These are phyloP conservation scores for Paramecium biaurelia DNA, from an alignment of 73 alveolate species.

Conservation along the genomic window DNA sequence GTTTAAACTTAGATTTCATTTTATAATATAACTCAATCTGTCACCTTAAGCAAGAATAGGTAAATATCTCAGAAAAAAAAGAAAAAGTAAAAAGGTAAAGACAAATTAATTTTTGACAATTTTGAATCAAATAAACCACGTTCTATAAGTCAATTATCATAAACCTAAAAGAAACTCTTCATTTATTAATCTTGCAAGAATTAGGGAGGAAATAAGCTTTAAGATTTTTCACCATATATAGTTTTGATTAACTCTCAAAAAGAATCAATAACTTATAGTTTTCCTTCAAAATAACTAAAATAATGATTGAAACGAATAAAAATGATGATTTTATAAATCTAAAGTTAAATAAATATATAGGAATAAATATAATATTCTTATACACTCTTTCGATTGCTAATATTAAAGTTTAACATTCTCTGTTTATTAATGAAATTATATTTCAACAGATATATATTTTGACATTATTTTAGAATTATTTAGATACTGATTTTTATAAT, in stretches of 20 bases:
- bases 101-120: background rate
- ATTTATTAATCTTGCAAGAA: background rate
- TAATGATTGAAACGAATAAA: background rate
- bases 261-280: background rate
- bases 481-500: too few species aligned
- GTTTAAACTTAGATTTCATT: background rate
- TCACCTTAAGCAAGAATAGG: background rate
- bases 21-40: background rate
- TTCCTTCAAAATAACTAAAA: background rate
- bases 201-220: background rate
- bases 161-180: background rate
- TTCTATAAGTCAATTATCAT: background rate
- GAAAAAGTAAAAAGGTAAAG: background rate
- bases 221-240: background rate
- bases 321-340: background rate
- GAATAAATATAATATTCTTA: background rate
- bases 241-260: background rate
- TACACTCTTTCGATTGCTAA: background rate
- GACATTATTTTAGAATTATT: background rate
- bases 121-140: background rate
- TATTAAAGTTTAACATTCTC: background rate
- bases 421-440: too few species aligned
- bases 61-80: background rate
- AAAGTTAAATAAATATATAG: background rate
- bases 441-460: too few species aligned